Base-by-base conservation (phyloP, 345 rosid species). In the Melastoma malabathricum region DNA sequence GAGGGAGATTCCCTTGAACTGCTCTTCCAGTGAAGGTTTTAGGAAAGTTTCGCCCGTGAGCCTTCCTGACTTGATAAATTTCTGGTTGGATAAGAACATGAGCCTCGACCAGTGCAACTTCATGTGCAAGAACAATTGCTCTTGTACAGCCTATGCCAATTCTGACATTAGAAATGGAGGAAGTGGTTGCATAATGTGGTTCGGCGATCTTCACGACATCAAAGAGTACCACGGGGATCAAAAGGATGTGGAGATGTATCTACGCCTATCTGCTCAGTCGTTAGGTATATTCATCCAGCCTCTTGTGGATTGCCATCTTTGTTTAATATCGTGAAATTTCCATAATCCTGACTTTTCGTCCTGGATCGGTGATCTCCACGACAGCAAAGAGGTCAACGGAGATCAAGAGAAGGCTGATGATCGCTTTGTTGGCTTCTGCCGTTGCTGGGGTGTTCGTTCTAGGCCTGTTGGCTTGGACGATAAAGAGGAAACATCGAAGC, bases 161-260 rank as follows among this genome's bases (percentile, higher is more conserved):
- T 19, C 49, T 10, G 50, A 66, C 48, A 13, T 63, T 10, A 55
- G 51, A 0, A 55, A 18, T 10, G 59, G 52, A 48, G 77, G 81
- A 6, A 61, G 43, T 12, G 75, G 72, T n/a, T 72, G 81, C 31
- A 22, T 62, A 50, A 51, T 61, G 53, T 72, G 81, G 75, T 66
- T 56, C 25, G 61, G 48, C 2, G 70, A 72, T 8, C 18, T 75
- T 10, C 15, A 63, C 12, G 71, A 75, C 18, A 47, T 60, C 1
- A 72, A 60, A 46, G 29, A 38, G 16, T 31, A 2, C 23, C 23
- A 47, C 10, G 50, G 18, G 13, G 2, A 46, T 3, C 15, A 43
- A 3, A 23, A 48, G 6, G 69, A 65, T 23, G 72, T 63, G 18
- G 67, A 75, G 16, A 10, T 74, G 16, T 61, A 56, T 15, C 18